These are phyloP conservation scores for Whalleya microplaca DNA, from an alignment of 2,329 filamentous ascomycete species.

Conservation along the genomic window DNA sequence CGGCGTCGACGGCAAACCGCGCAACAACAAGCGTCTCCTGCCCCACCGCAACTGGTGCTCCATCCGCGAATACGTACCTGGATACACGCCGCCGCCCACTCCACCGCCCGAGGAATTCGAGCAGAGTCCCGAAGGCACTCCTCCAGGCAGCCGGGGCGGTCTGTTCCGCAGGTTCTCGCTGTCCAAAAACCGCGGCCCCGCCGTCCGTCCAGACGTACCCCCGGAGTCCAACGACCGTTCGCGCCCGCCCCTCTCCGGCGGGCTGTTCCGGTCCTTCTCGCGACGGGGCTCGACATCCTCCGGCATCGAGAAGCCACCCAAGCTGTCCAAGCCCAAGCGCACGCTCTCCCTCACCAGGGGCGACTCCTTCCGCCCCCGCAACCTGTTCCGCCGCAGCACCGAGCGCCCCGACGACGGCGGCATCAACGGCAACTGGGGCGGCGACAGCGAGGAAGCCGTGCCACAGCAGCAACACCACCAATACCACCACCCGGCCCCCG, in stretches of 20 bases:
- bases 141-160: slow-evolving; percentile 40
- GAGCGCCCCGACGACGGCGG: slow-evolving; percentile 52
- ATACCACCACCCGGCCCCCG: slow-evolving; percentile 17
- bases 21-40: slow-evolving; percentile 89
- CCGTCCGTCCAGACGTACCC: slow-evolving; percentile 42
- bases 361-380: slow-evolving; percentile 48
- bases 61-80: slow-evolving; percentile 82
- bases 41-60: slow-evolving; percentile 96
- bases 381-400: slow-evolving; percentile 48
- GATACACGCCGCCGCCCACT: slow-evolving; percentile 71
- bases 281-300: slow-evolving; percentile 43
- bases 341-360: slow-evolving; percentile 65
- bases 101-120: slow-evolving; percentile 59
- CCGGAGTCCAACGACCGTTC: slow-evolving; percentile 45
- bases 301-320: slow-evolving; percentile 40
- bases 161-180: slow-evolving; percentile 49
- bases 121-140: slow-evolving; percentile 41
- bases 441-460: slow-evolving; percentile 46
- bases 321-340: slow-evolving; percentile 49
- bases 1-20: slow-evolving; percentile 84
- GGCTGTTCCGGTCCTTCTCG: slow-evolving; percentile 52
- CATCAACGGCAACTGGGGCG: slow-evolving; percentile 59
- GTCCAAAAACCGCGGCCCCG: slow-evolving; percentile 45
- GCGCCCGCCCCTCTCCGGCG: slow-evolving; percentile 55
- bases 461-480: slow-evolving; percentile 24